Base-by-base conservation (phyloP, 345 rosid genomes). In the Moringa oleifera region DNA sequence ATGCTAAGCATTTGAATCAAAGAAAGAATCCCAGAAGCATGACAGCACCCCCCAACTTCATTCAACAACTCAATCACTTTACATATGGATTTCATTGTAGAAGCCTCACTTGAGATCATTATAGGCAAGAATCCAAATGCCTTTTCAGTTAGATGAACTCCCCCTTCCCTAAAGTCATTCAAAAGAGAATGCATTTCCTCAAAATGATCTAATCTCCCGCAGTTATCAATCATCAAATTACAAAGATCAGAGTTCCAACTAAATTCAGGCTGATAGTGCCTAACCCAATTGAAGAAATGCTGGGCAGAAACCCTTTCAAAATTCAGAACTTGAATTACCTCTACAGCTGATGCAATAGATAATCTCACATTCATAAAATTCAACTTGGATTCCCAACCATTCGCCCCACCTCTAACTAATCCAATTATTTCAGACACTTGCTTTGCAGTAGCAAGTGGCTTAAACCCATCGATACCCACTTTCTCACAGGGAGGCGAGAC, bases 221-320 rank as follows among this genome's bases (percentile, higher is more conserved):
- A 81, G 69, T 84, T 84, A 69, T 75, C 75, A 65, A 84, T 46
- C 47, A 75, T 67, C 54, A 84, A 71, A 68, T 83, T 76, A 66
- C 79, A 79, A 24, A 79, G 53, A 19, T 74, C 76, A 57, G 71
- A 67, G 57, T 76, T 53, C 46, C 47, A 0, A 22, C 23, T 59
- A 57, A 70, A 64, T 47, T 67, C 65, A 0, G 82, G 85, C 50
- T 59, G 68, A 20, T 51, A 59, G 8, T 19, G 7, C 24, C 57
- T 61, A 46, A 75, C 23, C 86, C 86, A 84, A 55, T 41, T 36
- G 66, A 79, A 73, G 66, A 81, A 84, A 23, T 70, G 68, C 52
- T 81, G 65, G 22, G 77, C 81, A 41, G 82, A 51, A 20, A 73
- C 66, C 61, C 73, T 81, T 54, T 69, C 64, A 17, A 23, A 19